Evolutionary conservation across 306 rosid genomes (phyloP), one percentile per base, ranked within the genome.

Genomic region (Geum urbanum): DNA sequence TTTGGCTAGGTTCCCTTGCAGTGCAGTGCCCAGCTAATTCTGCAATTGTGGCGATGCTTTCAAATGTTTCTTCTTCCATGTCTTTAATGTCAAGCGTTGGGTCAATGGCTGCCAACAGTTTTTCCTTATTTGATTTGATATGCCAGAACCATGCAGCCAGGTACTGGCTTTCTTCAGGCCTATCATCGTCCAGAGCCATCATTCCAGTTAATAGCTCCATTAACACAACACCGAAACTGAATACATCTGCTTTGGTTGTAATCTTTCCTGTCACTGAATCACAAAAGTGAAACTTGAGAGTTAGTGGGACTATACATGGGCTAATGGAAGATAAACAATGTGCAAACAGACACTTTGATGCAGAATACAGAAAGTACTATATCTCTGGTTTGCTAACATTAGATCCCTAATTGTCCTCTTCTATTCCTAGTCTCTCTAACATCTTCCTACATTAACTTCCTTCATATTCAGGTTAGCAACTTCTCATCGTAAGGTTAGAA

Each of bases 21-120:
- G 96, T 84, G 92, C 99, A 95, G 76, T 95, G 99, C 35, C 97
- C 99, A 4, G 97, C 99, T 72, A 95, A 84, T 72, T 95, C 97
- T 0, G 95, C 89, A 52, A 95, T 81, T 19, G 55, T 70, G 35
- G 79, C 53, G 8, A 95, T 76, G 84, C 86, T 91, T 62, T 89
- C 97, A 5, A 78, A 83, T 10, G 81, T 89, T 77, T 94, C 99
- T 81, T 88, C 99, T 41, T 87, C 86, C 37, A 56, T 55, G 47
- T 87, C 98, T 32, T 86, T 86, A 20, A 51, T 57, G 44, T 89
- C 96, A 41, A 95, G 89, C 50, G 71, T 61, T 15, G 83, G 85
- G 52, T 95, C 99, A 39, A 95, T 81, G 18, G 96, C 99, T 56
- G 89, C 86, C 91, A 76, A 80, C 63, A 95, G 87, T 82, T 87